Conservation (phyloP, 1,284 basidiomycete genomes). For the Flammula alnicola region DNA sequence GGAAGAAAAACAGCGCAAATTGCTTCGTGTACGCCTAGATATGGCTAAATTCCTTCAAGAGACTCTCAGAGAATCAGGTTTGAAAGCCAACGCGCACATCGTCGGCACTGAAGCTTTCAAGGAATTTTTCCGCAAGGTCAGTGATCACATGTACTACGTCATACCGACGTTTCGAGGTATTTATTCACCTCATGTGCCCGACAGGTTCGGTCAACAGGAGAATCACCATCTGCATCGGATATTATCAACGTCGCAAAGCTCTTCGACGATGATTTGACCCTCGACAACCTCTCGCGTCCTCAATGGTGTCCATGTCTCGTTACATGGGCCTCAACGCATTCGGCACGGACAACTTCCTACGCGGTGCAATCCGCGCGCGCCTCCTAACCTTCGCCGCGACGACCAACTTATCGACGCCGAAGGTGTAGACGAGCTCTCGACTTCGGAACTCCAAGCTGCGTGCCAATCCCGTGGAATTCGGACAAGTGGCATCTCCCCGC, state of each 20-base stretch:
- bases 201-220: constrained; percentile 92
- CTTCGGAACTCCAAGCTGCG: constrained; percentile 88
- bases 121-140: constrained; percentile 97
- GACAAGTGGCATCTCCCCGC: constrained; percentile 86
- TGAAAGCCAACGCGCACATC: constrained; percentile 91
- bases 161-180: constrained; percentile 5
- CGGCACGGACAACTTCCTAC: constrained; percentile 98
- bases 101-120: constrained; percentile 96
- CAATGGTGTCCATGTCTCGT: constrained; percentile 96
- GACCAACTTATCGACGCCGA: constrained; percentile 93
- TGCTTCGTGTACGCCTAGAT: constrained; percentile 92
- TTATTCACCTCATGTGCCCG: neutral
- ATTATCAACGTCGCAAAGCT: constrained; percentile 95
- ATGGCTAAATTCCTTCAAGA: constrained; percentile 99
- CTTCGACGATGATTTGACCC: constrained; percentile 96
- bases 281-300: constrained; percentile 97
- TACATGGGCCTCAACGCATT: constrained; percentile 99
- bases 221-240: constrained; percentile 87
- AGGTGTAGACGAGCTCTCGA: constrained; percentile 90
- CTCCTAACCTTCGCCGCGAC: constrained; percentile 88
- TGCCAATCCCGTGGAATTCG: constrained; percentile 96
- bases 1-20: constrained; percentile 97
- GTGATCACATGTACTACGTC: neutral
- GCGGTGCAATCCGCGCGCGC: constrained; percentile 89
- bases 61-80: constrained; percentile 91